Evolutionary conservation across 495 filamentous ascomycete genomes (phyloP).

Genomic region (Extremus antarcticus): DNA sequence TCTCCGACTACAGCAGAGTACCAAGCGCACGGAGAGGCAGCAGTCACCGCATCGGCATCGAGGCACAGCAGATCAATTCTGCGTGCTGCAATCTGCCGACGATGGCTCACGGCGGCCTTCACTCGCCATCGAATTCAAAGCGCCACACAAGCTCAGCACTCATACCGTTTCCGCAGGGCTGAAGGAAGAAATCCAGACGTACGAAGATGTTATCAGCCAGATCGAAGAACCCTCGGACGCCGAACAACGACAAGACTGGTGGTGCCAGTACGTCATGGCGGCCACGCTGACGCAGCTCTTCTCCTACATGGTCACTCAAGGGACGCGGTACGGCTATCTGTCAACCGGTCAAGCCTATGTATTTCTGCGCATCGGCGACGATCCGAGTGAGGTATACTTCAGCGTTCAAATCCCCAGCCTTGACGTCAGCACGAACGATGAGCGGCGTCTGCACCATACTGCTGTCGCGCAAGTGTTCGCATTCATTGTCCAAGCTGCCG

Average conservation of each 20-base stretch:
- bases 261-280: constrained; percentile 16
- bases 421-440: too few species aligned
- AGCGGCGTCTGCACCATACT: too few species aligned
- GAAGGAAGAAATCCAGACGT: not conserved
- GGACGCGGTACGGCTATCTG: constrained; percentile 19
- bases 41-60: too few species aligned
- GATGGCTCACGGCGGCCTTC: not conserved
- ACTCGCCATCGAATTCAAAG: constrained; percentile 25
- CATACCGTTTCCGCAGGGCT: constrained; percentile 24
- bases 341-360: constrained; percentile 22
- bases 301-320: constrained; percentile 21
- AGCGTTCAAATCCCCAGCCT: constrained; percentile 2
- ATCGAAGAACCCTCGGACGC: too few species aligned
- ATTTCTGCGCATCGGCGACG: constrained; percentile 17
- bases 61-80: not conserved
- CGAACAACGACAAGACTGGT: constrained; percentile 23
- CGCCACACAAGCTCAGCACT: constrained; percentile 28
- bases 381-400: not conserved
- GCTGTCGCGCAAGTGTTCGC: too few species aligned
- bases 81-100: not conserved
- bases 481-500: too few species aligned
- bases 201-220: not conserved
- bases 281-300: constrained; percentile 22
- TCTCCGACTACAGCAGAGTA: too few species aligned
- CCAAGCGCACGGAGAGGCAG: too few species aligned